Conservation (phyloP, 2,329 filamentous ascomycete species). For the Fusarium burgessii region DNA sequence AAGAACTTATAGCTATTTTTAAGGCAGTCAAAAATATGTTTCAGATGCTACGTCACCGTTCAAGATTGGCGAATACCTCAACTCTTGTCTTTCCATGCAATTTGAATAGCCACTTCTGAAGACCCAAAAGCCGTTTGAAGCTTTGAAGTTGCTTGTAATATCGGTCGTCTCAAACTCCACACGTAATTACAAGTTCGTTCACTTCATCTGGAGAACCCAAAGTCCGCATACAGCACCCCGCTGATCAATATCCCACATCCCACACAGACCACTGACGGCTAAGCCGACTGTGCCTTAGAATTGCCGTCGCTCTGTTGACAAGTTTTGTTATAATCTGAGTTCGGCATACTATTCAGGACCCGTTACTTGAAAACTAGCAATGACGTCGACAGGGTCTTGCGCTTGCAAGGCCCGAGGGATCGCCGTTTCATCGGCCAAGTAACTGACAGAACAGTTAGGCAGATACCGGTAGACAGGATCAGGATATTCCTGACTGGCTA, state of each 20-base stretch:
- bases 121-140: background rate
- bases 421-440: conserved; percentile 23
- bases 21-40: background rate
- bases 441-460: conserved; percentile 8
- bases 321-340: conserved; percentile 13
- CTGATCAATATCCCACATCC: conserved; percentile 37
- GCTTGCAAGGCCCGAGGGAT: conserved; percentile 21
- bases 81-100: background rate
- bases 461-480: background rate
- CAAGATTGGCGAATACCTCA: background rate
- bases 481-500: conserved; percentile 1
- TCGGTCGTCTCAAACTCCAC: background rate
- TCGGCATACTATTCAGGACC: conserved; percentile 22
- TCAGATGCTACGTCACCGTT: conserved; percentile 6
- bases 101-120: background rate
- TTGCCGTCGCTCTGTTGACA: conserved; percentile 18
- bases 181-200: background rate
- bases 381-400: conserved; percentile 25
- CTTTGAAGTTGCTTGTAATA: background rate
- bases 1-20: background rate
- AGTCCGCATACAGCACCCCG: conserved; percentile 27
- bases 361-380: conserved; percentile 10
- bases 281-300: conserved; percentile 42
- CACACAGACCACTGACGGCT: conserved; percentile 39
- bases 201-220: conserved; percentile 10